Evolutionary conservation across 2,329 filamentous ascomycete genomes (phyloP), one percentile per base, ranked within the genome.

Genomic region (Fusarium sp.): DNA sequence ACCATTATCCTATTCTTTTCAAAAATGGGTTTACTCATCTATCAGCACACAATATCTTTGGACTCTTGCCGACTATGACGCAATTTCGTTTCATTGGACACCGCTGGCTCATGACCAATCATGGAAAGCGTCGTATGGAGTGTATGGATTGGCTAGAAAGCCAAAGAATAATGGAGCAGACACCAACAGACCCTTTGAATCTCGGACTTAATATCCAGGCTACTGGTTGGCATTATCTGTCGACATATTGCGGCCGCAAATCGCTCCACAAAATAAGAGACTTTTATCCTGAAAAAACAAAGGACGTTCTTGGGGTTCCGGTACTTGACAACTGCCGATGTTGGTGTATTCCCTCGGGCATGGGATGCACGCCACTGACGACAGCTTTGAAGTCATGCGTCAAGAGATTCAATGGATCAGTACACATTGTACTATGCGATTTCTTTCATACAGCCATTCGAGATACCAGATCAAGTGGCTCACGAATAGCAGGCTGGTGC

Each of bases 41-140:
- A 5, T 6, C 26, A 0, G 0, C 5, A 1, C 45, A 0, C 6
- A 28, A 48, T 0, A 2, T 2, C 0, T 22, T 22, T 15, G 45
- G 45, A 28, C 45, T 48, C 4, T 28, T 15, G 5, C 45, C 26
- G 9, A 17, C 6, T 22, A 48, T 47, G 44, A 22, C 6, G 8
- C 13, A 3, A 0, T 0, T 6, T 20, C 1, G 0, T 13, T 13
- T 9, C 11, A 0, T 0, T 8, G 2, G 24, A 0, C n/a, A 10
- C 4, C 0, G 1, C 5, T 17, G 42, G 42, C 18, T 24, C 0
- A 3, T 0, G 11, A 1, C 0, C 12, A 12, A 18, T 18, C 2
- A 26, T 44, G 11, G 11, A 1, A 45, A 13, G 7, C 5, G 17
- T n/a, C n/a, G n/a, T n/a, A n/a, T n/a, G n/a, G n/a, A n/a, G n/a